Evolutionary conservation across 352 stramenopile species (phyloP).

Genomic region (Globisporangium canariense): DNA sequence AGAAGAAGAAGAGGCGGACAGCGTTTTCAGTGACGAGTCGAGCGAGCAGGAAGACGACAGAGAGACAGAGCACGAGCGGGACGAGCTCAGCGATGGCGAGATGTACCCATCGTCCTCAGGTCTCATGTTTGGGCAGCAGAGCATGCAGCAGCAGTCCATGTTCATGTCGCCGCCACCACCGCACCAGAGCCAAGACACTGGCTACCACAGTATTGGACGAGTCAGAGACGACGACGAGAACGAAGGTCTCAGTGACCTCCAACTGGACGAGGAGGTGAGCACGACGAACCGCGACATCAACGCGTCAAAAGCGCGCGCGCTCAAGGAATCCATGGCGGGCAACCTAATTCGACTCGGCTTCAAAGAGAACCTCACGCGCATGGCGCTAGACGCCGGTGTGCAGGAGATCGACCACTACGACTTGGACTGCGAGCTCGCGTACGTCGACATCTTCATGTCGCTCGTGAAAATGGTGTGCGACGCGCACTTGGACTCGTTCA

Average conservation of each 20-base stretch:
- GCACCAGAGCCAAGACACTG: background rate
- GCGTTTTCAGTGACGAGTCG: conserved; percentile 2
- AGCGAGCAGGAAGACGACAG: background rate
- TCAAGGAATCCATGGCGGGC: conserved; percentile 50
- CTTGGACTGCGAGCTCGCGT: conserved; percentile 66
- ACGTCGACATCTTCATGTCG: conserved; percentile 80
- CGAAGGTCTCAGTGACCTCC: background rate
- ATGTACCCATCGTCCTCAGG: background rate
- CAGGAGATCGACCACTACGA: conserved; percentile 69
- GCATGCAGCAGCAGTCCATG: background rate
- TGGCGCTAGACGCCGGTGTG: conserved; percentile 55
- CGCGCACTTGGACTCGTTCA: conserved; percentile 47
- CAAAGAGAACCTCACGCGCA: conserved; percentile 31
- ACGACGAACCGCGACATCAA: conserved; percentile 63
- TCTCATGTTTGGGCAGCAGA: background rate
- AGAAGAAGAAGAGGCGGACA: background rate
- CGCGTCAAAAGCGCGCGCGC: conserved; percentile 51
- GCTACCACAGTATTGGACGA: background rate
- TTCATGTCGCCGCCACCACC: background rate
- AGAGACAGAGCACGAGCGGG: background rate
- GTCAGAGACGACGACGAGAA: background rate
- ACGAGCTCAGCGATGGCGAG: conserved; percentile 19
- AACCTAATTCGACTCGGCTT: conserved; percentile 55
- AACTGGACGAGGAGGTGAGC: background rate
- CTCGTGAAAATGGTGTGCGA: conserved; percentile 75